Evolutionary conservation across 768 basidiomycete species (phyloP), one percentile per base, ranked within the genome.

Genomic region (Cantharellus anzutake): DNA sequence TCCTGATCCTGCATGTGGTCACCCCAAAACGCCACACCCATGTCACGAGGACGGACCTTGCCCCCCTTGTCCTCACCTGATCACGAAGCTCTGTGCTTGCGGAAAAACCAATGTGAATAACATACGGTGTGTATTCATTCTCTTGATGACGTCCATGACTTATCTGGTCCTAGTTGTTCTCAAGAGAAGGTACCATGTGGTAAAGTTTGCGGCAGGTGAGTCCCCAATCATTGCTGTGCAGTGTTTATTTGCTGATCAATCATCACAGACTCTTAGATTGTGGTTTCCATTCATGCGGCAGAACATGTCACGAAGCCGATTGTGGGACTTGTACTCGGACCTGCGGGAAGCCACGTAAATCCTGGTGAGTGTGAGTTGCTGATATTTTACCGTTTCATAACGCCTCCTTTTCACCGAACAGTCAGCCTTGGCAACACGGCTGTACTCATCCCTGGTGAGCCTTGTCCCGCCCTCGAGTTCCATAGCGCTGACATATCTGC

Each of bases 181-280:
- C 79, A 86, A 66, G 84, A 86, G 66, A 84, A 81, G 66, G 83
- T 99, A 3, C 82, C 79, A 0, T 99, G 96, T 67, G 96, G 94
- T 4, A 78, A 73, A 35, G 70, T 75, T 2, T 99, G 96, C 68
- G 84, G 83, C 62, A 82, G 83, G 79, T 83, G 60, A 63, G 81
- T 73, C 14, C 14, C 4, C 14, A 51, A n/a, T 20, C 11, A n/a
- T 41, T 51, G 16, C 57, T 40, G 29, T 4, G 41, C 52, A 16
- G 5, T 60, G 14, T 58, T 38, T 60, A 44, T 3, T 29, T 29
- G 34, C 59, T 40, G 3, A 57, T 16, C 14, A 29, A 29, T 5
- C 2, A 2, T 37, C 35, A 2, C 59, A 84, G 81, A 62, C 70
- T 84, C 2, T 72, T 97, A 60, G 71, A 71, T 0, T 99, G 96